phyloP scores from a whole-genome alignment of 495 filamentous ascomycete genomes.

The Polyplosphaeria fusca region DNA sequence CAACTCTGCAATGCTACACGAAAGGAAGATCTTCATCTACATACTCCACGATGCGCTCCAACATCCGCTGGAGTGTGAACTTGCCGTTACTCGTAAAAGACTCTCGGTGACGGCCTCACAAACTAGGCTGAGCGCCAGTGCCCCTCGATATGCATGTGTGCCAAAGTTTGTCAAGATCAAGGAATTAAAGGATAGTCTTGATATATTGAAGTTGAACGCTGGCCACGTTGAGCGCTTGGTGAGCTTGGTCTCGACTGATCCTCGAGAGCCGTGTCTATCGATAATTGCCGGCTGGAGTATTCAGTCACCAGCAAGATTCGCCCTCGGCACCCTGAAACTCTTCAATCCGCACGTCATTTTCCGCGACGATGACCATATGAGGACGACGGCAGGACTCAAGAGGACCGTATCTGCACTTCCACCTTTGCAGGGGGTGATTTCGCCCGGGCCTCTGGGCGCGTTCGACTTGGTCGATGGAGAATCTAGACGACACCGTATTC shows the following conservation, averaged over 20 bases:
- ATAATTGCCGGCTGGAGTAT: constrained; percentile 24
- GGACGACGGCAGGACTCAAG: constrained; percentile 20
- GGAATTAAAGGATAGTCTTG: constrained; percentile 9
- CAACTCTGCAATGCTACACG: constrained; percentile 27
- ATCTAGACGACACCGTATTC: constrained; percentile 20
- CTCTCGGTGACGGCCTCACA: constrained; percentile 16
- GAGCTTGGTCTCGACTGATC: constrained; percentile 5
- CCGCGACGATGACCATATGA: constrained; percentile 7
- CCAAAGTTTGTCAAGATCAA: constrained; percentile 11
- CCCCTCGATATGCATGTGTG: constrained; percentile 20
- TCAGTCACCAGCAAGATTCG: constrained; percentile 21
- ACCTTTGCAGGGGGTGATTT: constrained; percentile 8
- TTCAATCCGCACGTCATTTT: constrained; percentile 28
- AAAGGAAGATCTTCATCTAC: constrained; percentile 23
- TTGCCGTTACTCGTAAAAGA: constrained; percentile 27
- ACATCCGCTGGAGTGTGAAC: constrained; percentile 25
- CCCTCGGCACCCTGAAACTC: constrained; percentile 13
- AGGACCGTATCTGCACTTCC: constrained; percentile 16
- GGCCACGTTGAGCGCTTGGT: constrained; percentile 20
- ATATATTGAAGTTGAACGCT: constrained; percentile 22
- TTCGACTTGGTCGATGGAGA: constrained; percentile 30
- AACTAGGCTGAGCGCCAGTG: background rate
- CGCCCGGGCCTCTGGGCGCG: constrained; percentile 5
- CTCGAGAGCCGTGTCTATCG: constrained; percentile 18
- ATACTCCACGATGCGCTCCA: constrained; percentile 14